Evolutionary conservation across 2,329 filamentous ascomycete genomes (phyloP).

Genomic region (Phyllosticta citrichinensis): DNA sequence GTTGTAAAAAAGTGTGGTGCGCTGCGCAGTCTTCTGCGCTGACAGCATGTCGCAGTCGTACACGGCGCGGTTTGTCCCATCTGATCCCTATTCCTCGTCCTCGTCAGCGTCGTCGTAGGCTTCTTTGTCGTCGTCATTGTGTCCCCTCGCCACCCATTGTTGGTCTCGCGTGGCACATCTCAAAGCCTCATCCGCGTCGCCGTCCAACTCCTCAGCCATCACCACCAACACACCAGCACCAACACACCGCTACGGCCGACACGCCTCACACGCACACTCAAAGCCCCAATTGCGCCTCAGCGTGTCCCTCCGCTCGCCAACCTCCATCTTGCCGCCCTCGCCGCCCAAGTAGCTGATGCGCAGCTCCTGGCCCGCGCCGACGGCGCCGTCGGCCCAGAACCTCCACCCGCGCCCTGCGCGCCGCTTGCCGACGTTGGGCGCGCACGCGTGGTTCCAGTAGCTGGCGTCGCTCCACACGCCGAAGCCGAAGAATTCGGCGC

Average conservation of each 20-base stretch:
- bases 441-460: constrained; percentile 41
- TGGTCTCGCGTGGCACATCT: no score
- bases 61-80: no score
- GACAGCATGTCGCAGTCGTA: no score
- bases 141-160: no score
- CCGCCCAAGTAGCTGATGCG: constrained; percentile 41
- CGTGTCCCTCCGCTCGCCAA: constrained; percentile 26
- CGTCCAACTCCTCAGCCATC: neutral
- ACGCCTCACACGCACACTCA: constrained; percentile 33
- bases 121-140: no score
- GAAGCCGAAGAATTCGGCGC: constrained; percentile 40
- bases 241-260: constrained; percentile 14
- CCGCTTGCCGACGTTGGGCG: constrained; percentile 34
- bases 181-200: no score
- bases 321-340: constrained; percentile 32
- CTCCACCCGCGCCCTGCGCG: constrained; percentile 32
- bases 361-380: constrained; percentile 32
- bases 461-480: constrained; percentile 37
- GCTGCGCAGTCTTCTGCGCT: no score
- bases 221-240: neutral
- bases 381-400: constrained; percentile 28
- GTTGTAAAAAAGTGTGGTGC: no score
- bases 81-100: no score
- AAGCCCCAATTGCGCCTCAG: constrained; percentile 37
- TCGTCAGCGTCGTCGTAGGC: no score